These are phyloP conservation scores for Phytophthora sp. DNA, from an alignment of 352 stramenopile species.

Conservation along the genomic window DNA sequence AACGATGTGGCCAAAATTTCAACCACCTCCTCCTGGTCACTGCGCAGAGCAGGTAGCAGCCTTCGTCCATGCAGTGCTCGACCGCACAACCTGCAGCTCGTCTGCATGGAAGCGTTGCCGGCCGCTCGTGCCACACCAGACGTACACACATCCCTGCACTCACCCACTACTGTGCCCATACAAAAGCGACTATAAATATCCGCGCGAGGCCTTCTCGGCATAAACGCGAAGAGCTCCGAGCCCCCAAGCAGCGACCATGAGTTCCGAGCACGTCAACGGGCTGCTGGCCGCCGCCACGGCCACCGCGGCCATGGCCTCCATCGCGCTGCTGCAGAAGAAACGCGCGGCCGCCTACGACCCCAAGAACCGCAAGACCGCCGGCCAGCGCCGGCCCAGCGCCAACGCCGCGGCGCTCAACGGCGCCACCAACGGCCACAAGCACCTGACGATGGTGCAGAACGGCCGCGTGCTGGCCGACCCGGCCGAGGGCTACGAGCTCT, in stretches of 20 bases:
- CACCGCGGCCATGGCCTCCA: conserved; percentile 53
- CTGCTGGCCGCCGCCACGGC: conserved; percentile 57
- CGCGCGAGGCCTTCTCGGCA: neutral
- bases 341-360: conserved; percentile 48
- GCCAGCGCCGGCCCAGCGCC: conserved; percentile 15
- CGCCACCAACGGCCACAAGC: conserved; percentile 23
- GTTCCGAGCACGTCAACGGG: conserved; percentile 41
- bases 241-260: conserved; percentile 18
- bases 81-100: too few species aligned
- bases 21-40: too few species aligned
- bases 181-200: too few species aligned
- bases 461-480: conserved; percentile 31
- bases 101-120: neutral
- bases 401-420: conserved; percentile 16
- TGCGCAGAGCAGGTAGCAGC: too few species aligned
- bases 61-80: too few species aligned
- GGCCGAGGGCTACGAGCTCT: conserved; percentile 63
- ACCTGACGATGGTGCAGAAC: conserved; percentile 20
- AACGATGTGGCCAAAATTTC: too few species aligned
- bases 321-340: conserved; percentile 64
- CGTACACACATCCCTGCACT: neutral
- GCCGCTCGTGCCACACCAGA: neutral
- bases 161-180: too few species aligned
- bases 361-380: conserved; percentile 10
- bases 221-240: conserved; percentile 1